phyloP scores from a whole-genome alignment of 75 land plant species.

The Cunninghamia lanceolata region DNA sequence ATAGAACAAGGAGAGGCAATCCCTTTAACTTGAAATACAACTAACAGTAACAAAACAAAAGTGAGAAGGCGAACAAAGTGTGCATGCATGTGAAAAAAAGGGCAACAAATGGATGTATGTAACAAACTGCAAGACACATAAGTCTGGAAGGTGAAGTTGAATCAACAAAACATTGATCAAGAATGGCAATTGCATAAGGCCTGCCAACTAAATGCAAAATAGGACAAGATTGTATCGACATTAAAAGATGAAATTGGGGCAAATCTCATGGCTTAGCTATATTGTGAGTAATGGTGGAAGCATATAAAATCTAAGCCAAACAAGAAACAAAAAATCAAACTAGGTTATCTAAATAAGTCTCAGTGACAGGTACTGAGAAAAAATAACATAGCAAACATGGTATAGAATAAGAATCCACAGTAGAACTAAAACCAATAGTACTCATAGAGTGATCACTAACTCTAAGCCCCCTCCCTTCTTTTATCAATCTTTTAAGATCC shows the following conservation, averaged over 20 bases:
- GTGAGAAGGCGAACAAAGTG: background rate
- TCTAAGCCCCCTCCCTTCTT: background rate
- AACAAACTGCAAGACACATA: background rate
- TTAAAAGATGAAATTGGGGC: background rate
- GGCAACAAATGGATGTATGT: background rate
- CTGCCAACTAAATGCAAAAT: background rate
- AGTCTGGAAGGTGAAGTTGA: background rate
- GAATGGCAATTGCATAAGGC: background rate
- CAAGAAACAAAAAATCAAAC: background rate
- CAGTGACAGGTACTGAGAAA: background rate
- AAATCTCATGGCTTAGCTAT: background rate
- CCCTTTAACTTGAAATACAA: background rate
- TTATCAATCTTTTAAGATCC: background rate
- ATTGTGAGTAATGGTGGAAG: background rate
- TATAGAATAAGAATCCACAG: background rate
- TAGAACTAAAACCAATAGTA: background rate
- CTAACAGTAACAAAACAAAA: background rate
- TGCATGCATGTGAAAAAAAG: background rate
- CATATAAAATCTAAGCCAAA: background rate
- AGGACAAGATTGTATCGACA: background rate
- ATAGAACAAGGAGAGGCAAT: background rate
- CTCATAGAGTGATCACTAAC: background rate
- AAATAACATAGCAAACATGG: background rate
- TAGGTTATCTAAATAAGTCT: background rate
- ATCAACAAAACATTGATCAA: background rate